These are phyloP conservation scores for Ceratobasidium sp. DNA, from an alignment of 1,284 basidiomycete species.

Conservation along the genomic window DNA sequence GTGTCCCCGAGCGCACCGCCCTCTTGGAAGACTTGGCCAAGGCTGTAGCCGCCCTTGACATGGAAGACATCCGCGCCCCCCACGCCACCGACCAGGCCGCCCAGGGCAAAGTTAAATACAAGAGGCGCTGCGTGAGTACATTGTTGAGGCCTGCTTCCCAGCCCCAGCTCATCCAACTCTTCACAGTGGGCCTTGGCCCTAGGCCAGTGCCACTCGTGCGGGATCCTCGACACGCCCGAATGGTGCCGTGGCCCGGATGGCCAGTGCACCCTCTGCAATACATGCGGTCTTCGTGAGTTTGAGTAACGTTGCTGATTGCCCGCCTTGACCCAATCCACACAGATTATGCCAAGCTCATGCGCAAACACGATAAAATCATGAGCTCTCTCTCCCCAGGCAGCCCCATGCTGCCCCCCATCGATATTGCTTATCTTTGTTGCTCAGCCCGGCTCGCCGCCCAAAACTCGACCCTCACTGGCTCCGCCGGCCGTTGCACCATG, in stretches of 20 bases:
- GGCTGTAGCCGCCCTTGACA: constrained; percentile 25
- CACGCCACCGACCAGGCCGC: not conserved
- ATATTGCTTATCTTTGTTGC: constrained; percentile 28
- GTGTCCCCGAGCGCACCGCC: constrained; percentile 10
- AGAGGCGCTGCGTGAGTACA: constrained; percentile 47
- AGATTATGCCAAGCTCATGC: constrained; percentile 50
- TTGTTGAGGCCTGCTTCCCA: not conserved
- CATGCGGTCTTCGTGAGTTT: constrained; percentile 50
- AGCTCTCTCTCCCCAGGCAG: constrained; percentile 6
- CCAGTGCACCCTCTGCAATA: constrained; percentile 49
- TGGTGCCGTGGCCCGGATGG: constrained; percentile 50
- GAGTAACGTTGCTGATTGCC: not conserved
- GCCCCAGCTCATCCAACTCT: constrained; percentile 3
- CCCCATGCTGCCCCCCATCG: constrained; percentile 25
- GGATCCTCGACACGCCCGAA: constrained; percentile 49
- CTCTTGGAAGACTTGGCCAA: constrained; percentile 19
- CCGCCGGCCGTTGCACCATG: not conserved
- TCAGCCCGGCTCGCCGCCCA: constrained; percentile 36
- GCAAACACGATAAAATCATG: constrained; percentile 42
- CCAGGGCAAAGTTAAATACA: constrained; percentile 46
- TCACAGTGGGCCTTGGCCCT: constrained; percentile 45
- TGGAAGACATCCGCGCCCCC: constrained; percentile 43
- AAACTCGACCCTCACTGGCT: constrained; percentile 31
- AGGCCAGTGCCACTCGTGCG: constrained; percentile 47
- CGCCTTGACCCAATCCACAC: not conserved